Conservation (phyloP, 2,329 filamentous ascomycete genomes). For the Cordyceps cateniannulata region DNA sequence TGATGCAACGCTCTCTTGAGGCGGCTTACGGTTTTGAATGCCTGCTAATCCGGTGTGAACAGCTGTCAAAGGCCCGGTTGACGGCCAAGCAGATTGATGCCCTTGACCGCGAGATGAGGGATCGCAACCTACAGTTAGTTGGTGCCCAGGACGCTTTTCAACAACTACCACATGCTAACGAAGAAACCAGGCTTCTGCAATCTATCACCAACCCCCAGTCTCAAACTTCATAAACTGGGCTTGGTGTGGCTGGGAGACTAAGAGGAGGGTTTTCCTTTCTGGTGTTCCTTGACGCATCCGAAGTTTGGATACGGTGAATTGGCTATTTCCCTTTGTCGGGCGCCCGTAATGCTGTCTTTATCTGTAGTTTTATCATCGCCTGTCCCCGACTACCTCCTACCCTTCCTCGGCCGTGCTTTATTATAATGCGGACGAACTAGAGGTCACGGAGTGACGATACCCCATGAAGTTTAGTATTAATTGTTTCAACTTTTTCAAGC, state of each 20-base stretch:
- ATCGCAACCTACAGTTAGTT: constrained; percentile 43
- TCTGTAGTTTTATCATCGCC: background rate
- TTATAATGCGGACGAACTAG: background rate
- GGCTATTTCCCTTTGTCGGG: background rate
- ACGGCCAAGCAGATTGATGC: constrained; percentile 44
- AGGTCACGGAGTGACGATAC: constrained; percentile 11
- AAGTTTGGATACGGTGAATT: background rate
- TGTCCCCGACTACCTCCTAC: background rate
- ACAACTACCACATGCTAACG: background rate
- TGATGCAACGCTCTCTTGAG: constrained; percentile 26
- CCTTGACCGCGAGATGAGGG: constrained; percentile 50
- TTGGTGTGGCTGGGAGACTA: background rate
- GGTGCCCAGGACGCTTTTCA: background rate
- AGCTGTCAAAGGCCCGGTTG: constrained; percentile 40
- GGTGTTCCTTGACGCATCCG: background rate
- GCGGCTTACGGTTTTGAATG: background rate
- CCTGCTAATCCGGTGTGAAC: constrained; percentile 14
- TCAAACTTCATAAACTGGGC: background rate
- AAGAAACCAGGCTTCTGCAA: constrained; percentile 14
- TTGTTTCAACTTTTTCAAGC: background rate
- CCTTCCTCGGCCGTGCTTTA: background rate
- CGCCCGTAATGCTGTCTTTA: background rate
- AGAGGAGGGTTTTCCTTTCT: background rate
- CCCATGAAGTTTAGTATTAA: constrained; percentile 10
- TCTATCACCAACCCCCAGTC: constrained; percentile 17